Conservation (phyloP, 345 rosid species). For the Citrus cavaleriei region DNA sequence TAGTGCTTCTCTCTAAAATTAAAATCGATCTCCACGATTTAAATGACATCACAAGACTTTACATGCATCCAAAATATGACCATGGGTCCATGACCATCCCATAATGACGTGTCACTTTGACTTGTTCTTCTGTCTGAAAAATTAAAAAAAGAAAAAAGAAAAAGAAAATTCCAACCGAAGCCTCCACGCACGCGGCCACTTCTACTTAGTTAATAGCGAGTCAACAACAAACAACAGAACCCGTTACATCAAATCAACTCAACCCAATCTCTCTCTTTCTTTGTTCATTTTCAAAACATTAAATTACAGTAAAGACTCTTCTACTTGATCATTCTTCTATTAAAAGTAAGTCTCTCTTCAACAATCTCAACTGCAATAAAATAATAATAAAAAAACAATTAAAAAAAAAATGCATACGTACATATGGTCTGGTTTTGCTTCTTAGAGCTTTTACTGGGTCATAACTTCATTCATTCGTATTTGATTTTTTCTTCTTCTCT, state of each 20-base stretch:
- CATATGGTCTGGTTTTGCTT: neutral
- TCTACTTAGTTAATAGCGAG: neutral
- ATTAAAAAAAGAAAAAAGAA: too few relatives aligned
- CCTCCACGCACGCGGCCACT: neutral
- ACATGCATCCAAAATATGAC: conserved; percentile 12
- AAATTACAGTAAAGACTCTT: neutral
- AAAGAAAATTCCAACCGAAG: neutral
- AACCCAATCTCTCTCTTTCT: neutral
- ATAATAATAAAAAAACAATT: neutral
- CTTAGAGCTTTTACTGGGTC: conserved; percentile 43
- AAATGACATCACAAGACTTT: conserved; percentile 33
- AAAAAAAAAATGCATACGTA: neutral
- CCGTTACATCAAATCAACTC: neutral
- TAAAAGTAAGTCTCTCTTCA: conserved; percentile 26
- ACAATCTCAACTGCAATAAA: conserved; percentile 17
- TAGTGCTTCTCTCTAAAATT: neutral
- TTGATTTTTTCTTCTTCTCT: conserved; percentile 39
- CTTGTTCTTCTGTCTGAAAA: conserved; percentile 12
- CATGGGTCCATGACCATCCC: neutral
- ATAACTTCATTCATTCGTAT: conserved; percentile 19
- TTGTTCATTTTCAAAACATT: neutral
- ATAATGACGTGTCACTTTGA: conserved; percentile 39
- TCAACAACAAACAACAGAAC: neutral
- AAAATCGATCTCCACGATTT: neutral
- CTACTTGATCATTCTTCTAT: neutral